Percentiles rank a stretch among this genome's conserved stretches.
Evolutionary conservation across 225 moss, liverwort and hornwort genomes (phyloP).

Genomic region (Physcomitrium patens): DNA sequence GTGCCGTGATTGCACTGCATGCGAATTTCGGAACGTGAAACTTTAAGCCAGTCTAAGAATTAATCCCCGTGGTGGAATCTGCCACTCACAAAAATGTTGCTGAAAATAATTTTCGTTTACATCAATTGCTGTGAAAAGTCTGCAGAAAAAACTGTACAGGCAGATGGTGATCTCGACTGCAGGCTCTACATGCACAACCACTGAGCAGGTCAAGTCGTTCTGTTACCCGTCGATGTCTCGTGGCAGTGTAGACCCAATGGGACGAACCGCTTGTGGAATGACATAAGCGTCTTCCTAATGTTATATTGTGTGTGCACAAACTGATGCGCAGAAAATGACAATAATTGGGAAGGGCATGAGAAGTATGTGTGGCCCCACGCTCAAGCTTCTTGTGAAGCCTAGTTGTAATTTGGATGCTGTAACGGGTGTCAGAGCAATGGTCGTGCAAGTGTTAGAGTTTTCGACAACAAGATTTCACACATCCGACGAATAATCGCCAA

Average conservation of each 20-base stretch:
- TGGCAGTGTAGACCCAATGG: conserved; percentile 9
- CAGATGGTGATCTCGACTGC: background rate
- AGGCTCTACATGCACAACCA: background rate
- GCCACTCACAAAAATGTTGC: too few species aligned
- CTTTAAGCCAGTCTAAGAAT: background rate
- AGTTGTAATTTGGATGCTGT: background rate
- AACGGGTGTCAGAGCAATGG: background rate
- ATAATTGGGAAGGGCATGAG: background rate
- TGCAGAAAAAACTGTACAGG: background rate
- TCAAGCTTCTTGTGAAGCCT: too few species aligned
- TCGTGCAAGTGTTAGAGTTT: conserved; percentile 7
- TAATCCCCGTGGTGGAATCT: too few species aligned
- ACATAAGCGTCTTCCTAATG: conserved; percentile 20
- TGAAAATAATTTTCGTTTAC: background rate
- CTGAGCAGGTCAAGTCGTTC: conserved; percentile 12
- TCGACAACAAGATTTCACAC: background rate
- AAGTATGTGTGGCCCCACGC: conserved; percentile 30
- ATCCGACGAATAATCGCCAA: background rate
- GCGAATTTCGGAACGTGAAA: background rate
- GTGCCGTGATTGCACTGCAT: background rate
- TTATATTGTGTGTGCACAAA: background rate
- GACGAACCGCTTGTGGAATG: conserved; percentile 5
- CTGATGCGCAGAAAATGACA: conserved; percentile 27
- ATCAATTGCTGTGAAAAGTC: background rate
- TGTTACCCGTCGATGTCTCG: conserved; percentile 20